Conservation (phyloP, 805 yeast genomes). For the Ogataea ramenticola region DNA sequence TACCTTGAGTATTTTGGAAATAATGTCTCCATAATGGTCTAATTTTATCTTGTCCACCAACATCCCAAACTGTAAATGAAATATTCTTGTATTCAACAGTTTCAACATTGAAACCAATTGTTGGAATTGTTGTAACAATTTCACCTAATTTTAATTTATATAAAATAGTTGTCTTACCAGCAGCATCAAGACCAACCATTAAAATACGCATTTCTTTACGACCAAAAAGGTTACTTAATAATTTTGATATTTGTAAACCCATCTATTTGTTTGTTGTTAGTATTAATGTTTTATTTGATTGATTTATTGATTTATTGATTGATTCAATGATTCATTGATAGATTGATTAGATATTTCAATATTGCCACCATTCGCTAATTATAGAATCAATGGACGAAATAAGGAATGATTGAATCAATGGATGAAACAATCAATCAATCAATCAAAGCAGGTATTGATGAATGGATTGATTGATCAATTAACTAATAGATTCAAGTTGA, state of each 20-base stretch:
- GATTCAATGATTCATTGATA: no score
- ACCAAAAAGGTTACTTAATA: conserved; percentile 92
- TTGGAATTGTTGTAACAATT: conserved; percentile 93
- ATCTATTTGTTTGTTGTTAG: conserved; percentile 31
- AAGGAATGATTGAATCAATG: no score
- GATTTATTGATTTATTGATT: not conserved
- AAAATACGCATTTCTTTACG: conserved; percentile 96
- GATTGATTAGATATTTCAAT: no score
- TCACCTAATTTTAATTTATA: conserved; percentile 94
- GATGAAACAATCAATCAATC: not conserved
- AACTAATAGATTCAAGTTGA: no score
- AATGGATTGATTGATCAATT: no score
- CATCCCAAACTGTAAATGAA: conserved; percentile 97
- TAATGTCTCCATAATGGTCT: conserved; percentile 99
- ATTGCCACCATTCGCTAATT: no score
- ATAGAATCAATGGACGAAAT: no score
- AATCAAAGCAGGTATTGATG: no score
- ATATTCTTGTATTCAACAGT: conserved; percentile 96
- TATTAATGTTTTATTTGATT: not conserved
- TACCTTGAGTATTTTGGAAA: conserved; percentile 98
- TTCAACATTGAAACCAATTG: conserved; percentile 96
- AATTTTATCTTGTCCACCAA: conserved; percentile 99
- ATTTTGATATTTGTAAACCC: conserved; percentile 94
- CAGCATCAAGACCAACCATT: conserved; percentile 98
- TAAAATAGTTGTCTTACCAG: conserved; percentile 96